Conservation (phyloP, 306 rosid genomes). For the Casuarina cunninghamiana region DNA sequence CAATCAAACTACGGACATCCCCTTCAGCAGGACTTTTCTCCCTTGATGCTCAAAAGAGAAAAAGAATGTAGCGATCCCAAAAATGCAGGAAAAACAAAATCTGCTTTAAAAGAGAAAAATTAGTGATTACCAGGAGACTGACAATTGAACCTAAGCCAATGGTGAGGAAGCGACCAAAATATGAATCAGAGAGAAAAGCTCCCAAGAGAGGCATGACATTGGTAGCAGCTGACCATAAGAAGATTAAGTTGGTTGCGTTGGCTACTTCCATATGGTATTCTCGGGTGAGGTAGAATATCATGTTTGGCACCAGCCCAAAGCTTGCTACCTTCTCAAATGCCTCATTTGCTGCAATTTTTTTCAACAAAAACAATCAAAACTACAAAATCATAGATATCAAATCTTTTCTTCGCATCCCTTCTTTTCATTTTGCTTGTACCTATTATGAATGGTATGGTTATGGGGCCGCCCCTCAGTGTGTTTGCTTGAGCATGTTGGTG, state of each 20-base stretch:
- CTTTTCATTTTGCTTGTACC: conserved; percentile 31
- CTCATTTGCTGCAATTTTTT: conserved; percentile 51
- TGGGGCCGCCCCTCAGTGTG: conserved; percentile 50
- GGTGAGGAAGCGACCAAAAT: conserved; percentile 62
- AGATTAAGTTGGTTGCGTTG: conserved; percentile 42
- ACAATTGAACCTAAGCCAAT: conserved; percentile 55
- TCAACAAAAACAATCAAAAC: no score
- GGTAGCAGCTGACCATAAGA: conserved; percentile 54
- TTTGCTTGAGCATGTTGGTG: conserved; percentile 8
- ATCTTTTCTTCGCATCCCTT: background rate
- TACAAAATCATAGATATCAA: no score
- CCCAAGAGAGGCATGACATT: conserved; percentile 56
- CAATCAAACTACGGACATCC: no score
- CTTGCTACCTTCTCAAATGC: conserved; percentile 59
- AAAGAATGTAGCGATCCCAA: no score
- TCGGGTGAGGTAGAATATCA: conserved; percentile 52
- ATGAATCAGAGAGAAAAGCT: conserved; percentile 75
- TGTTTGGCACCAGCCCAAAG: conserved; percentile 58
- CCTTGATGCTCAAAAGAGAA: no score
- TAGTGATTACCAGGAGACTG: conserved; percentile 43
- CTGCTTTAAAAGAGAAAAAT: background rate
- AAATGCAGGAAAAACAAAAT: background rate
- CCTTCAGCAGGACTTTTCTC: no score
- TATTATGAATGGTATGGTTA: conserved; percentile 69
- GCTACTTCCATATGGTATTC: conserved; percentile 43